These are phyloP conservation scores for Leucosporidium scottii DNA, from an alignment of 768 basidiomycete species.

Conservation along the genomic window DNA sequence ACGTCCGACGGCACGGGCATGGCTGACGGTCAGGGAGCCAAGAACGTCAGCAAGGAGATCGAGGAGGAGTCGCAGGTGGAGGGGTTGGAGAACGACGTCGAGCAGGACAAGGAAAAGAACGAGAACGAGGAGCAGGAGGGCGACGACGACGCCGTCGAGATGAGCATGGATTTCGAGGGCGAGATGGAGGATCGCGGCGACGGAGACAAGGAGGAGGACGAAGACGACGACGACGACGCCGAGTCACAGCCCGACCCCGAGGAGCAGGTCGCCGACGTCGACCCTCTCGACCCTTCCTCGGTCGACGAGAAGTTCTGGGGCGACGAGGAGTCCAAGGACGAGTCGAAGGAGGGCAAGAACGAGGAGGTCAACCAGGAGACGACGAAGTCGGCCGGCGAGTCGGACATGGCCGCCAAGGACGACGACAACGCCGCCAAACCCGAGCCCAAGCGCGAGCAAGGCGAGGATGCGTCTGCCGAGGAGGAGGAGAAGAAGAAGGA, in stretches of 20 bases:
- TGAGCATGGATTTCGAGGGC: conserved; percentile 83
- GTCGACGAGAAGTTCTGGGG: conserved; percentile 98
- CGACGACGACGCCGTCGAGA: conserved; percentile 63
- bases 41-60: conserved; percentile 89
- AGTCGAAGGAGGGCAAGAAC: conserved; percentile 24
- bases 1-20: conserved; percentile 69
- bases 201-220: conserved; percentile 43
- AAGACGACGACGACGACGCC: conserved; percentile 47
- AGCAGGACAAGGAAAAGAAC: conserved; percentile 43
- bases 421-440: conserved; percentile 47
- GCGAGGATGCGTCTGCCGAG: conserved; percentile 30
- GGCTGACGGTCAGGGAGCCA: conserved; percentile 73
- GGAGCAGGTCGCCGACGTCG: conserved; percentile 74
- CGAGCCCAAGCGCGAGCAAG: conserved; percentile 37
- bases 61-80: conserved; percentile 96
- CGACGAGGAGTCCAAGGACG: conserved; percentile 52
- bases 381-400: conserved; percentile 47
- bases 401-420: conserved; percentile 77
- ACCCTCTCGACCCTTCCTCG: conserved; percentile 69
- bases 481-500: conserved; percentile 37
- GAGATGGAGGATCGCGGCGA: conserved; percentile 71
- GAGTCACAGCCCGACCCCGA: conserved; percentile 58
- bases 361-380: conserved; percentile 41
- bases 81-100: conserved; percentile 61
- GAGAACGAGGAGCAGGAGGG: conserved; percentile 48